phyloP scores from a whole-genome alignment of 768 basidiomycete genomes.

The Panaeolus papilionaceus region DNA sequence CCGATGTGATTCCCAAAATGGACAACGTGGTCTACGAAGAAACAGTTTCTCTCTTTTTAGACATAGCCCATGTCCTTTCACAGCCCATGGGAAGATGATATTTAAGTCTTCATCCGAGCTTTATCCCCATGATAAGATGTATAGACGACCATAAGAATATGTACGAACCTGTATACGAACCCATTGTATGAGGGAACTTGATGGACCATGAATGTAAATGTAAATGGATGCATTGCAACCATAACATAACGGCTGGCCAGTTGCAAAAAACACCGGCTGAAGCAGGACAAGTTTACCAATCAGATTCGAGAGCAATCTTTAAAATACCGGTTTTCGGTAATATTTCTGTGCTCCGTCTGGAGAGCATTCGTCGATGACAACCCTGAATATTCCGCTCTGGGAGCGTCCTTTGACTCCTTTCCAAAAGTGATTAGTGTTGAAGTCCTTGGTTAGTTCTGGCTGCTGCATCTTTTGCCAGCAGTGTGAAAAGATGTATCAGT shows the following conservation, averaged over 20 bases:
- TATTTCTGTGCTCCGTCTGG: background rate
- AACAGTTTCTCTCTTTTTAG: background rate
- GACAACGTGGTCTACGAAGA: constrained; percentile 10
- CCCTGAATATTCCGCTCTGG: background rate
- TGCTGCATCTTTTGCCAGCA: background rate
- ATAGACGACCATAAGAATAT: background rate
- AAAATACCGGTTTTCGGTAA: constrained; percentile 7
- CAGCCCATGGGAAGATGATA: background rate
- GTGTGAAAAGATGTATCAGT: background rate
- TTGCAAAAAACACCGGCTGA: background rate
- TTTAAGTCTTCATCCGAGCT: background rate
- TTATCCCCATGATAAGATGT: background rate
- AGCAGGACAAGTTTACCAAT: background rate
- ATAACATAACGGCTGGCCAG: background rate
- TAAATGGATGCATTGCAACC: background rate
- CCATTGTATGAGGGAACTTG: background rate
- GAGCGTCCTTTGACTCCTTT: background rate
- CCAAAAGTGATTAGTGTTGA: background rate
- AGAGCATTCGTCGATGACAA: background rate
- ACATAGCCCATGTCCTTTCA: background rate
- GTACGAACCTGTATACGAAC: background rate
- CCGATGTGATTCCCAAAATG: background rate
- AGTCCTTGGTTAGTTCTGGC: constrained; percentile 3
- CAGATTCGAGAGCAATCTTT: background rate
- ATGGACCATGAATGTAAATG: background rate